Evolutionary conservation across 495 filamentous ascomycete genomes (phyloP), one percentile per base, ranked within the genome.

Genomic region (Aspergillus sclerotioniger): DNA sequence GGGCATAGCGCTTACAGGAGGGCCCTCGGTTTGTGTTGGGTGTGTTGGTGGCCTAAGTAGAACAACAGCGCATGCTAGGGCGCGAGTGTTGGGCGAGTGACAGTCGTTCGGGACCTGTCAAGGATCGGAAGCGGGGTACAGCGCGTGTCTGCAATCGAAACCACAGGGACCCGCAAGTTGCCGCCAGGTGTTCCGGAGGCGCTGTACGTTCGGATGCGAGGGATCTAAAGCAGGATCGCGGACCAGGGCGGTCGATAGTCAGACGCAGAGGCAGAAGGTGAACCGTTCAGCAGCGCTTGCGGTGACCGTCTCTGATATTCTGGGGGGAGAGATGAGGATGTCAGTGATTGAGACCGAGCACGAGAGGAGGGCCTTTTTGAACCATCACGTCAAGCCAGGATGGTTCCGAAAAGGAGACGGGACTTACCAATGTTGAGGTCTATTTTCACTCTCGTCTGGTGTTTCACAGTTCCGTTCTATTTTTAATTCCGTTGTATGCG

Each of bases 121-220:
- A 46, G 35, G 50, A 56, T 60, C 46, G 54, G 45, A 61, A 60
- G 63, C 63, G 63, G 63, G 63, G 63, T 66, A 66, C 54, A 45
- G 50, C 57, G 54, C 52, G 51, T 54, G 51, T 59, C 46, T 54
- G 59, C 25, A 44, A 41, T 35, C 44, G 21, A 60, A 41, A 39
- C 47, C 13, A 50, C 28, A 50, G 47, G 47, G 31, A 50, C 25
- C 28, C 47, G 51, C 60, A 55, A 13, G 37, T 20, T 41, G 28
- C n/a, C 32, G 20, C 25, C 51, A 35, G 16, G 37, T 41, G 32
- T 35, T 53, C 53, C 31, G 54, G 25, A 58, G 46, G 12, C 29
- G 28, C 21, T 17, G 16, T 19, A 41, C 13, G 37, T 15, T 41
- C 37, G 37, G 20, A 32, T 31, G 15, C 21, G 37, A 15, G 10